phyloP scores from a whole-genome alignment of 257 asterid species.

The Nicotiana attenuata region DNA sequence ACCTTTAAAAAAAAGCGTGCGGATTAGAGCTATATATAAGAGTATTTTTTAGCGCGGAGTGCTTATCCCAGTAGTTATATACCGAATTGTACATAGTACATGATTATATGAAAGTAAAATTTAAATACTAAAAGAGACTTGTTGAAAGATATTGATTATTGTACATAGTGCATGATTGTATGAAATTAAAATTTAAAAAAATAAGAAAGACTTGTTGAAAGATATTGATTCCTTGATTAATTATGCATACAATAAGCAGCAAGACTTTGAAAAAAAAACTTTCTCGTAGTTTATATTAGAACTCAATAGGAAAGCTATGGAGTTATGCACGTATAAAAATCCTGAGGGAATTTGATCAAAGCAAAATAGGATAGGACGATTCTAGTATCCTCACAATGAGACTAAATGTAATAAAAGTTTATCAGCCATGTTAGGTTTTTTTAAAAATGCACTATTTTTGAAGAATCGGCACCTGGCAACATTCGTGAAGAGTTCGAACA shows the following conservation, averaged over 20 bases:
- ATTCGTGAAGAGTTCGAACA: too few relatives aligned
- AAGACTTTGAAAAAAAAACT: neutral
- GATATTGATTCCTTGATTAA: neutral
- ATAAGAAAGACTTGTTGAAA: neutral
- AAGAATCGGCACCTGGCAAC: too few relatives aligned
- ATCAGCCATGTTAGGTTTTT: accelerated
- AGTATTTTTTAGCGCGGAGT: too few relatives aligned
- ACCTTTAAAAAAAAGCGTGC: too few relatives aligned
- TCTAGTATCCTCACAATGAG: neutral
- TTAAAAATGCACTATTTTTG: too few relatives aligned
- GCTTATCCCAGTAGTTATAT: too few relatives aligned
- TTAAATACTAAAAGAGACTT: too few relatives aligned
- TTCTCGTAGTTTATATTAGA: neutral
- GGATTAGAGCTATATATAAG: too few relatives aligned
- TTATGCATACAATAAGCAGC: neutral
- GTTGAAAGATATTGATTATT: too few relatives aligned
- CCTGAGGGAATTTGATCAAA: too few relatives aligned
- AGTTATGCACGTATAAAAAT: neutral
- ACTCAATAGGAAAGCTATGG: neutral
- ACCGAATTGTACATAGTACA: neutral
- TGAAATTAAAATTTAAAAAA: neutral
- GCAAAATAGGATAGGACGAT: neutral
- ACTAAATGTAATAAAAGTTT: too few relatives aligned
- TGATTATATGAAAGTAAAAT: too few relatives aligned
- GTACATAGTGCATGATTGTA: neutral